A percentile compares a stretch with the other conserved stretches of the same genome.
These are phyloP conservation scores for Priceomyces fermenticarens DNA, from an alignment of 805 yeast genomes.

Conservation along the genomic window DNA sequence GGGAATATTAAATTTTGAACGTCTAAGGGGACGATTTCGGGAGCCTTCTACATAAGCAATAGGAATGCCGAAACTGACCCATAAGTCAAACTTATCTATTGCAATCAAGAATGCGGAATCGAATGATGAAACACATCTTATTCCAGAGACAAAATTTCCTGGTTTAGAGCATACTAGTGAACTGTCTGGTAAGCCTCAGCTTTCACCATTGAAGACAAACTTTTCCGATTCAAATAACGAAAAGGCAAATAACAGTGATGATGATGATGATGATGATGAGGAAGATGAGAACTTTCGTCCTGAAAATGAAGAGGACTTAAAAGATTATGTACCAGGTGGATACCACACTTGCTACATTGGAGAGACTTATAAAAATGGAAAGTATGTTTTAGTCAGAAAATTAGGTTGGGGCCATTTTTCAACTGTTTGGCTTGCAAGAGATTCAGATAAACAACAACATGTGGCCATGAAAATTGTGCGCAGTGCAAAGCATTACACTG, in stretches of 20 bases:
- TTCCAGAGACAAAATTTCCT: slow-evolving; percentile 12
- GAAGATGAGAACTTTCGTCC: slow-evolving; percentile 26
- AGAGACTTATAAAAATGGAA: slow-evolving; percentile 71
- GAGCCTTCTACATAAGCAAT: background rate
- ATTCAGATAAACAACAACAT: slow-evolving; percentile 54
- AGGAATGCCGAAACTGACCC: slow-evolving; percentile 15
- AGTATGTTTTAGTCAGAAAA: slow-evolving; percentile 80
- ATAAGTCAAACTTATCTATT: slow-evolving; percentile 39
- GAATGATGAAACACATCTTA: slow-evolving; percentile 13
- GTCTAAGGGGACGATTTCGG: too few species aligned
- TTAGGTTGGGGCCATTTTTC: slow-evolving; percentile 99
- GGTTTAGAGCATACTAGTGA: slow-evolving; percentile 21
- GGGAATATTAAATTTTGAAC: too few species aligned
- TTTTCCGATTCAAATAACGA: slow-evolving; percentile 18
- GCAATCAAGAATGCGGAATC: slow-evolving; percentile 40
- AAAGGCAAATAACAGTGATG: slow-evolving; percentile 10
- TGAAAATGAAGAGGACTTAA: slow-evolving; percentile 76
- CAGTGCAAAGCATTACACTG: slow-evolving; percentile 86
- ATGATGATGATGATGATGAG: slow-evolving; percentile 21
- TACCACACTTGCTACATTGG: slow-evolving; percentile 94
- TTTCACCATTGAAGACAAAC: slow-evolving; percentile 35
- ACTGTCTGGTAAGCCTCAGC: slow-evolving; percentile 32
- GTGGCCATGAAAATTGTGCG: slow-evolving; percentile 95
- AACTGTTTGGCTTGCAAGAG: slow-evolving; percentile 87
- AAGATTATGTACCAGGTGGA: slow-evolving; percentile 90